Base-by-base conservation (phyloP, 768 basidiomycete genomes). In the Termitomyces sp. region DNA sequence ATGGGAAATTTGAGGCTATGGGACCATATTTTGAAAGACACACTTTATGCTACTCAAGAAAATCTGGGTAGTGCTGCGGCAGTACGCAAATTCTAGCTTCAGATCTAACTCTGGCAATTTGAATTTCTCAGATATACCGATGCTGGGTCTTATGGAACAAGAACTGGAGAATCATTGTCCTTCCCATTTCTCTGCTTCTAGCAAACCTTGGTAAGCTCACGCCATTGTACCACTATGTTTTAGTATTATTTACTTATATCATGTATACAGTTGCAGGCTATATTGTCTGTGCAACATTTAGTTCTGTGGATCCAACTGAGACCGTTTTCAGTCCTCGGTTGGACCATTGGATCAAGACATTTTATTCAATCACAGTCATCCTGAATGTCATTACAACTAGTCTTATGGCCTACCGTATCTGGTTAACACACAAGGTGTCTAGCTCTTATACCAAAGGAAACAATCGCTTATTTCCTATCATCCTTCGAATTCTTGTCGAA, bases 21-120 rank as follows among this genome's bases (percentile, higher is more conserved):
- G 49, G 54, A 56, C 20, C 54, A 56, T 39, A 56, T 56, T 27
- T 36, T 56, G 18, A 56, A 56, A 31, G 54, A 56, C 33, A 56
- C 54, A 7, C 49, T 56, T 3, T 56, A 56, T 42, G 54, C 54
- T 2, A 56, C 54, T 3, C 54, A 56, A 46, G 54, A 56, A 20
- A 56, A 56, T 27, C 29, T 56, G 15, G 54, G 54, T 16, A 56
- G 54, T 35, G 54, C 54, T 10, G 54, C 54, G 7, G 50, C 49
- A 5, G 54, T 56, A 31, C 9, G 54, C 40, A n/a, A 3, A 39
- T 40, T 27, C 22, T 11, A n/a, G n/a, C 2, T 12, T 27, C 10
- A 12, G 4, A 22, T 20, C 18, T 29, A 7, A 46, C n/a, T 40
- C 7, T 32, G 13, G 9, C 20, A 36, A 35, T 32, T 12, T n/a